Evolutionary conservation across 2,329 filamentous ascomycete species (phyloP).

Genomic region (Pseudogymnoascus sp.): DNA sequence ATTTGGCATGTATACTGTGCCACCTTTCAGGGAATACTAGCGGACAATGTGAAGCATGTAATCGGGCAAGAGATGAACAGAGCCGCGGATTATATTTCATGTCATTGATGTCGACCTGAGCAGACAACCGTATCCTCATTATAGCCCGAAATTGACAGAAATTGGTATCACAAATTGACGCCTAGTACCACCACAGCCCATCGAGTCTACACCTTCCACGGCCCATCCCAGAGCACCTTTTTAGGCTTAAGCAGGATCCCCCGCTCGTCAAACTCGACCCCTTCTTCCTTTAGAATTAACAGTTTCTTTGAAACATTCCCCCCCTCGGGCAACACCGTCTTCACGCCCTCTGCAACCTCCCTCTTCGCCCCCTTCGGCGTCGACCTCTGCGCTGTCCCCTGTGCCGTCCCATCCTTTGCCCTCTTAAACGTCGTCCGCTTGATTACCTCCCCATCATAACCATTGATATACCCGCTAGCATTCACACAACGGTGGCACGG

Average conservation of each 20-base stretch:
- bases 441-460: constrained; percentile 51
- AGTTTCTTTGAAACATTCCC: constrained; percentile 39
- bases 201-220: not conserved
- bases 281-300: constrained; percentile 35
- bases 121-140: not conserved
- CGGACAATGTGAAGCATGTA: not conserved
- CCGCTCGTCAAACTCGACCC: constrained; percentile 37
- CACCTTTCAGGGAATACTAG: not conserved
- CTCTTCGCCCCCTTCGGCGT: not conserved
- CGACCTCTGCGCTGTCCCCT: not conserved
- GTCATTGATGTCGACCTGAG: not conserved
- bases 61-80: not conserved
- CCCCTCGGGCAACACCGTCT: constrained; percentile 19
- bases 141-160: not conserved
- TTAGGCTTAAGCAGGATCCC: constrained; percentile 29
- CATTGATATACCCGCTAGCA: constrained; percentile 56
- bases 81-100: not conserved
- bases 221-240: constrained; percentile 2
- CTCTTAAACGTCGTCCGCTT: not conserved
- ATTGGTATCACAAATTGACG: not conserved
- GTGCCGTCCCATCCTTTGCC: not conserved
- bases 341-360: not conserved
- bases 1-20: not conserved
- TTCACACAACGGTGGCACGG: constrained; percentile 69
- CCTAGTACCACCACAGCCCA: not conserved